Conservation (phyloP, 2,329 filamentous ascomycete genomes). For the Metarhizium album region DNA sequence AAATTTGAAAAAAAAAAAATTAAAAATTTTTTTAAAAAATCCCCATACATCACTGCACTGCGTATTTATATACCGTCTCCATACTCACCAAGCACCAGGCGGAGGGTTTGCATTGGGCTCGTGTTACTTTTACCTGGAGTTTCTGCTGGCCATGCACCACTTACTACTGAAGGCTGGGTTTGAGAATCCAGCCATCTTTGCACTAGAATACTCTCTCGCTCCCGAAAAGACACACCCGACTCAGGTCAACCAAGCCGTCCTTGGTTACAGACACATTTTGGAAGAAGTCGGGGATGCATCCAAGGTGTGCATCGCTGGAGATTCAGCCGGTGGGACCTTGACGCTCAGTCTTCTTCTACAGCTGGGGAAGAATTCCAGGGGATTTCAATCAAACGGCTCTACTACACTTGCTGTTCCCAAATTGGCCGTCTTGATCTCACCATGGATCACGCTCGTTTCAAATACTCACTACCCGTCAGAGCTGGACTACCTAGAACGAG, state of each 20-base stretch:
- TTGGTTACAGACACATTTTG: conserved; percentile 61
- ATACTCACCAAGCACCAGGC: conserved; percentile 29
- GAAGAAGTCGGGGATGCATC: conserved; percentile 45
- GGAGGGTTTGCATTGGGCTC: conserved; percentile 81
- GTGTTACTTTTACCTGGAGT: conserved; percentile 75
- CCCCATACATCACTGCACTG: not conserved
- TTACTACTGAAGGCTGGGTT: conserved; percentile 56
- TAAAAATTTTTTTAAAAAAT: too few species aligned
- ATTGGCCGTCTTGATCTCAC: conserved; percentile 65
- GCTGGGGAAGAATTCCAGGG: conserved; percentile 31
- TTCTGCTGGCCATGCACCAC: conserved; percentile 60
- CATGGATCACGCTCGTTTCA: conserved; percentile 68
- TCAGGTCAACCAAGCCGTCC: conserved; percentile 59
- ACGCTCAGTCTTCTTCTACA: conserved; percentile 63
- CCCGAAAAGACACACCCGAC: conserved; percentile 63
- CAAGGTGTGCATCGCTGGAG: conserved; percentile 61
- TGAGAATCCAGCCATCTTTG: conserved; percentile 66
- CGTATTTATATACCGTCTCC: not conserved
- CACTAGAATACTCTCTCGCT: conserved; percentile 70
- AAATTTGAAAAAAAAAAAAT: not conserved
- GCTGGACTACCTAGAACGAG: conserved; percentile 64
- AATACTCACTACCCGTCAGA: conserved; percentile 54
- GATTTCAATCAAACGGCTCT: not conserved
- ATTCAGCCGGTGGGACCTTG: conserved; percentile 69
- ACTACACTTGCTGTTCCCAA: conserved; percentile 22